Percentiles rank a stretch among this genome's conserved stretches.
phyloP scores from a whole-genome alignment of 495 filamentous ascomycete genomes.

The Corynascus novoguineensis region DNA sequence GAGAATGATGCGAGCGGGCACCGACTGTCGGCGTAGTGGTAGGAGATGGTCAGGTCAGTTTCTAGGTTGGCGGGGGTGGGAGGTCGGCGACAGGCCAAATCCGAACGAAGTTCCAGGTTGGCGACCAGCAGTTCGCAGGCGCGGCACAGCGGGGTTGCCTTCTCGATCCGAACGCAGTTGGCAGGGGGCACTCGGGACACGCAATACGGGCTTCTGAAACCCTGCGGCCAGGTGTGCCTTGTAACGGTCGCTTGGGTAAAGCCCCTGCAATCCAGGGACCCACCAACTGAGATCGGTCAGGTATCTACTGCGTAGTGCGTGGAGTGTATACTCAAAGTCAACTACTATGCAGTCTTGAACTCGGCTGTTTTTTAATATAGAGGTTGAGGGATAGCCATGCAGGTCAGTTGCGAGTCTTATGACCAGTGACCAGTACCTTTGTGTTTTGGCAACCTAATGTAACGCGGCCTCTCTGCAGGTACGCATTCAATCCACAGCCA shows the following conservation, averaged over 20 bases:
- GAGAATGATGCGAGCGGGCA: constrained; percentile 17
- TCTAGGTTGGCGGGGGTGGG: neutral
- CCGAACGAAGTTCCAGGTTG: constrained; percentile 14
- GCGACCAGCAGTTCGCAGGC: constrained; percentile 9
- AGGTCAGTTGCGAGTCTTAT: too few relatives aligned
- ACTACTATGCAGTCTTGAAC: too few relatives aligned
- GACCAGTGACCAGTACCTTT: too few relatives aligned
- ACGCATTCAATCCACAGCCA: neutral
- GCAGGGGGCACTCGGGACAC: constrained; percentile 11
- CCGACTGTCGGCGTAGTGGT: constrained; percentile 13
- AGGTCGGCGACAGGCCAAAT: constrained; percentile 6
- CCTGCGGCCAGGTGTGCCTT: constrained; percentile 11
- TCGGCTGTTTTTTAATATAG: too few relatives aligned
- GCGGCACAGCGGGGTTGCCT: constrained; percentile 21
- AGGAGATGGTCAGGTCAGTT: neutral
- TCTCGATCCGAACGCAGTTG: constrained; percentile 3
- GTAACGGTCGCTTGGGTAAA: constrained; percentile 8
- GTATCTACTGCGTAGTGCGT: too few relatives aligned
- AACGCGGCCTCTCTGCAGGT: neutral
- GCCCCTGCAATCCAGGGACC: constrained; percentile 2
- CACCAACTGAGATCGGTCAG: too few relatives aligned
- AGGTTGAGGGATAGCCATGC: too few relatives aligned
- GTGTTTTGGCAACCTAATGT: neutral
- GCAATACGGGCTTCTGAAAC: constrained; percentile 17
- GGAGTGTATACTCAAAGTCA: too few relatives aligned